Conservation (phyloP, 805 yeast genomes). For the Candida krabiensis region DNA sequence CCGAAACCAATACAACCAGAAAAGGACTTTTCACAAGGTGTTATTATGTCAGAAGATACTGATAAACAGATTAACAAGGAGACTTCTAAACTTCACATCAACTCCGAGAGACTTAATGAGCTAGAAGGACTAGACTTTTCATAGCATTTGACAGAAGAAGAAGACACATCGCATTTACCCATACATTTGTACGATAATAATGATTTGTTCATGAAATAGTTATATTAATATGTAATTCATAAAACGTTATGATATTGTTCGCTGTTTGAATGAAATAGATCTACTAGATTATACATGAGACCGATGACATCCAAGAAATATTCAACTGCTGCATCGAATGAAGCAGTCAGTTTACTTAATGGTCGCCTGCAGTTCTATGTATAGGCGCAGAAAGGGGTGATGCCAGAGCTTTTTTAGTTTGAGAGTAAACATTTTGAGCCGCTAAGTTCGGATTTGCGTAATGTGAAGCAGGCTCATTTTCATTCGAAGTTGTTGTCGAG, state of each 20-base stretch:
- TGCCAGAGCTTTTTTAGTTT: constrained; percentile 16
- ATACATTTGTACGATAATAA: no score
- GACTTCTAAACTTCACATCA: constrained; percentile 1
- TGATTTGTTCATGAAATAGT: no score
- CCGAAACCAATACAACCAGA: neutral
- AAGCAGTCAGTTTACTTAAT: neutral
- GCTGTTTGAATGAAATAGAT: no score
- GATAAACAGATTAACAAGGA: neutral
- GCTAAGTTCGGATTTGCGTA: constrained; percentile 16
- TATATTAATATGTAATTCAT: no score
- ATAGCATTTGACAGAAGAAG: no score
- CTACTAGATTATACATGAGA: no score
- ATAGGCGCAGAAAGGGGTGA: constrained; percentile 5
- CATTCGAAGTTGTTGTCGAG: constrained; percentile 8
- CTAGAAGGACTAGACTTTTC: constrained; percentile 11
- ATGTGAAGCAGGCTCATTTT: constrained; percentile 4
- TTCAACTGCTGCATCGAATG: no score
- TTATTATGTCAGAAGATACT: no score
- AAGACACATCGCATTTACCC: no score
- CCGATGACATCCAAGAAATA: no score
- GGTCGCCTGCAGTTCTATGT: constrained; percentile 2
- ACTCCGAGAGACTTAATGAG: constrained; percentile 10
- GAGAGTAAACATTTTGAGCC: constrained; percentile 21
- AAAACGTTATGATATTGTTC: no score
- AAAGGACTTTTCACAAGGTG: neutral